Base-by-base conservation (phyloP, 805 yeast species). In the Teunomyces aglyptinius region DNA sequence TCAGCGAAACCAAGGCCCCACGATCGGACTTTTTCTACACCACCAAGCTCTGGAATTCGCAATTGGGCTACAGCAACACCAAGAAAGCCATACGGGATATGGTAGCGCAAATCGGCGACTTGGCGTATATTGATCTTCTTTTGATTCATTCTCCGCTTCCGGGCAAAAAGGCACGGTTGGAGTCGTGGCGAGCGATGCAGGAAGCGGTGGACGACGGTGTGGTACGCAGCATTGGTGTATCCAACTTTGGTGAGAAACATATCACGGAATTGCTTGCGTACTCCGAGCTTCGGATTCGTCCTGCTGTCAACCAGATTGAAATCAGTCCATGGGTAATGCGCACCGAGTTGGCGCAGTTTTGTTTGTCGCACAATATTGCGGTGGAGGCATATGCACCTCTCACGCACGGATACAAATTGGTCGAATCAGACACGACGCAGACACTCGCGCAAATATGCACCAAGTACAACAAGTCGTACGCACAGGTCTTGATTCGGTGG, bases 71-170 rank as follows among this genome's bases (percentile, higher is more conserved):
- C 6, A n/a, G 29, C 12, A 66, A 70, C 16, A 84, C 94, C 12
- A 76, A 75, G 45, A 48, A 47, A 4, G 92, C 89, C 12, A 81
- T 88, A 48, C 66, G 71, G 31, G 74, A 69, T 15, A 81, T 88
- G 50, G 58, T 85, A 36, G 63, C 63, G 4, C 69, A 74, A 41
- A 86, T 83, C 5, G 67, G 75, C 35, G 63, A 57, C 12, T 63
- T 87, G 41, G 78, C 73, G n/a, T 87, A 86, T 58, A 85, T 88
- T 50, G 96, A 89, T 59, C 65, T 88, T 48, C 64, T 84, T 38
- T 69, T 88, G 56, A 82, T 88, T 52, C 86, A 82, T 57, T 73
- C 81, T 44, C 86, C 86, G 5, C 63, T 63, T 43, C 68, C 74
- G 4, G 71, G 73, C 19, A 61, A 61, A 49, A 63, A 53, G 47